Evolutionary conservation across 2,329 filamentous ascomycete species (phyloP).

Genomic region (Pestalotiopsis sp.): DNA sequence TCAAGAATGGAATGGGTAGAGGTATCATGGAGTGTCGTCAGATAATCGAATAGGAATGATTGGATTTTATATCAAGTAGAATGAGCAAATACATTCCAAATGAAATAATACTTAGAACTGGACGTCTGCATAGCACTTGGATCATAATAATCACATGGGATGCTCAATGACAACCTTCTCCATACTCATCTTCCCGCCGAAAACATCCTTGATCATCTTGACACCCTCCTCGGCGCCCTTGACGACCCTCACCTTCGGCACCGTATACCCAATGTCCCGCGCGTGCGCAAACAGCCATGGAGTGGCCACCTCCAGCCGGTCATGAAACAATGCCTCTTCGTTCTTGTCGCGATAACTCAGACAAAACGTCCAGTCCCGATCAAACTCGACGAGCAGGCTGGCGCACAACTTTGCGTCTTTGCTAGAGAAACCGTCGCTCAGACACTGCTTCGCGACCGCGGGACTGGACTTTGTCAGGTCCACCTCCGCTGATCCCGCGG

Average conservation of each 20-base stretch:
- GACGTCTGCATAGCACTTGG: not conserved
- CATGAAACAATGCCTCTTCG: not conserved
- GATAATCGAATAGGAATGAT: too few species aligned
- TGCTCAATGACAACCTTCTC: slow-evolving; percentile 19
- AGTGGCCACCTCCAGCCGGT: not conserved
- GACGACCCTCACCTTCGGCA: slow-evolving; percentile 15
- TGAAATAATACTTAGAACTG: too few species aligned
- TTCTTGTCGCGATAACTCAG: not conserved
- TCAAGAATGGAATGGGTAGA: too few species aligned
- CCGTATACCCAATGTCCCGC: not conserved
- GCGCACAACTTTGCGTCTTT: slow-evolving; percentile 8
- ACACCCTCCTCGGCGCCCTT: slow-evolving; percentile 17
- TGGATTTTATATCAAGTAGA: too few species aligned
- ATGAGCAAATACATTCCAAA: too few species aligned
- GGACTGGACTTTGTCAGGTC: slow-evolving; percentile 15
- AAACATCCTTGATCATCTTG: slow-evolving; percentile 17
- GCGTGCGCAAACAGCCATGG: slow-evolving; percentile 3
- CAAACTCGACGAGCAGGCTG: slow-evolving; percentile 10
- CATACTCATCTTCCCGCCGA: slow-evolving; percentile 17
- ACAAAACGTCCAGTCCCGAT: slow-evolving; percentile 17
- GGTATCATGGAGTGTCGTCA: too few species aligned
- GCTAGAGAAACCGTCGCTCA: slow-evolving; percentile 5
- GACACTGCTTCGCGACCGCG: slow-evolving; percentile 16
- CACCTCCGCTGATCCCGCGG: not conserved
- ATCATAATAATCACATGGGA: slow-evolving; percentile 8